Evolutionary conservation across 2,329 filamentous ascomycete species (phyloP).

Genomic region (Bimuria novae-zelandiae): DNA sequence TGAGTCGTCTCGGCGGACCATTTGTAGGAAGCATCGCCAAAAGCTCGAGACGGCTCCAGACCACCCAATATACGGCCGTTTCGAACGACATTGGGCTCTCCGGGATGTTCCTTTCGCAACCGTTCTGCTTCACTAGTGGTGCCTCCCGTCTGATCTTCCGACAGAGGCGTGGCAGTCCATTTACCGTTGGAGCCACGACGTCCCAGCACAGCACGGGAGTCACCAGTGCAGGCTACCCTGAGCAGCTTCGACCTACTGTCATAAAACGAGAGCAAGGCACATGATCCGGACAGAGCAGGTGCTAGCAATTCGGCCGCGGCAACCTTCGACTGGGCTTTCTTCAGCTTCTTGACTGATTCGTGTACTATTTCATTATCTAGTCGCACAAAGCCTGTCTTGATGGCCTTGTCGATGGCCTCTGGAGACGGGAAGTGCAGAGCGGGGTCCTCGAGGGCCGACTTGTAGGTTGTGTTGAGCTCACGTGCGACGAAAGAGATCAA

Average conservation of each 20-base stretch:
- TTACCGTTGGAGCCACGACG: conserved; percentile 78
- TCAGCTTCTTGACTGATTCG: conserved; percentile 87
- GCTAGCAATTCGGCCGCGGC: conserved; percentile 89
- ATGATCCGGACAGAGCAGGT: conserved; percentile 94
- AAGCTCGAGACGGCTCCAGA: conserved; percentile 89
- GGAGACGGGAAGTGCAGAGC: conserved; percentile 68
- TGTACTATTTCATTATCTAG: conserved; percentile 95
- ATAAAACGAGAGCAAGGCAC: conserved; percentile 94
- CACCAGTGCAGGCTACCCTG: conserved; percentile 92
- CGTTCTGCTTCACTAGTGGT: conserved; percentile 84
- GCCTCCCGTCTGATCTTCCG: conserved; percentile 89
- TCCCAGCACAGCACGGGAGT: conserved; percentile 92
- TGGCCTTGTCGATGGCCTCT: conserved; percentile 84
- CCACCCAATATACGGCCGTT: conserved; percentile 92
- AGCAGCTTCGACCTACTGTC: conserved; percentile 85
- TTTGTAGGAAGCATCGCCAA: conserved; percentile 96
- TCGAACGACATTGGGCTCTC: conserved; percentile 82
- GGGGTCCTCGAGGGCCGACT: conserved; percentile 65
- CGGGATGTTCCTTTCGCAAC: conserved; percentile 83
- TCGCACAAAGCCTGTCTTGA: conserved; percentile 87
- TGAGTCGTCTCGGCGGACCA: conserved; percentile 87
- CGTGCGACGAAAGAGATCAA: conserved; percentile 91
- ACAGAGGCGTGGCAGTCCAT: conserved; percentile 89
- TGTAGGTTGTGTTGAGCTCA: conserved; percentile 91
- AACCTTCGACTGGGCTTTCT: conserved; percentile 86